Base-by-base conservation (phyloP, 306 rosid genomes). In the Urtica urens region DNA sequence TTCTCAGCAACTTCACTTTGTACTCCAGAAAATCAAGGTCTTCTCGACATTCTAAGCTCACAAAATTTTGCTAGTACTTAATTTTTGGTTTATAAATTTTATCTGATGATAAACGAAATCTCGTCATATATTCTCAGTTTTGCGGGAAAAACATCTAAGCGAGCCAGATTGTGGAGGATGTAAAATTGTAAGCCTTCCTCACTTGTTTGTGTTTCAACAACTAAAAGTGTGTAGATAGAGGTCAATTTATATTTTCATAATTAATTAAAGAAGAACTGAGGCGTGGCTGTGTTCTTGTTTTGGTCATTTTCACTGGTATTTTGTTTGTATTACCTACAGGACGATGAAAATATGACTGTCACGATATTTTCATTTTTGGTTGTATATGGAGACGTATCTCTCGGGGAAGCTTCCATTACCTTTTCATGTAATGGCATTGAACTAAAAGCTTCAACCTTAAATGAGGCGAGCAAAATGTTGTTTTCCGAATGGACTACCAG, bases 361-460 rank as follows among this genome's bases (percentile, higher is more conserved):
- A 46, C 31, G 42, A 70, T 74, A 53, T 48, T 38, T 62, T 81
- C 87, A 28, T 75, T 73, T 73, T 68, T 63, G 52, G 39, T 76
- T 64, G 37, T 17, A n/a, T 73, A 63, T 55, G 72, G 62, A 47
- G 72, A 61, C 51, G 38, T 50, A 55, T 65, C 70, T 40, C 60
- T 63, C 46, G 64, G 64, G 35, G 15, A 47, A 7, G 73, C 76
- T 25, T 44, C 42, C 64, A 54, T 83, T 64, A 71, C 43, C 53
- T 82, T 82, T 77, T 68, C 76, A 1, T 26, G 73, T 55, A 22
- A 44, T 73, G 63, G 71, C 66, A 42, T 79, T 47, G 63, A 55
- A 64, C 72, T 83, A 6, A 64, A 60, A 65, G 73, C 72, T 39
- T 71, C 72, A 34, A 30, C 64, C 23, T 44, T 25, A 18, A 70